Percentiles rank a stretch among this genome's conserved stretches.
These are phyloP conservation scores for Corchorus olitorius DNA, from an alignment of 345 rosid species.

Conservation along the genomic window DNA sequence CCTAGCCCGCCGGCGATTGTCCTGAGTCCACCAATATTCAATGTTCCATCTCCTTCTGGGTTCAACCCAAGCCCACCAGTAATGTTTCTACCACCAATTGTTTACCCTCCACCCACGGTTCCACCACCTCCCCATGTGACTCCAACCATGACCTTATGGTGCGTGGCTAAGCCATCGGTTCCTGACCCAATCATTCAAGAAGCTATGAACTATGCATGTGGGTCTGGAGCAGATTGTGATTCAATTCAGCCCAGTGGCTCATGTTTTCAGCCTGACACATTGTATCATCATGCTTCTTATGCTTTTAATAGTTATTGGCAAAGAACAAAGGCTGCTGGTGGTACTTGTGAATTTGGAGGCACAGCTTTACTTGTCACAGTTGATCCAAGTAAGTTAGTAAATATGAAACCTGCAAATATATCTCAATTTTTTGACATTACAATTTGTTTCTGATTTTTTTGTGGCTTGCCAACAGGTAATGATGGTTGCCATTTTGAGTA, in stretches of 20 bases:
- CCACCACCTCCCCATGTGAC: conserved; percentile 45
- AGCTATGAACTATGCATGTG: conserved; percentile 96
- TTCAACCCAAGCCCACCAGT: conserved; percentile 36
- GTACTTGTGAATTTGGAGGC: conserved; percentile 91
- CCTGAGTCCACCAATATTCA: conserved; percentile 42
- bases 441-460: neutral
- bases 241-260: conserved; percentile 65
- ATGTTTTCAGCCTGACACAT: conserved; percentile 74
- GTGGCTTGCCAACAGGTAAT: conserved; percentile 39
- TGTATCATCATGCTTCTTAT: conserved; percentile 84
- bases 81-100: conserved; percentile 64
- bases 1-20: conserved; percentile 28
- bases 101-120: conserved; percentile 76
- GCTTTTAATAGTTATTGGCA: conserved; percentile 98
- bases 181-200: conserved; percentile 94
- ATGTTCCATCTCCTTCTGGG: conserved; percentile 38
- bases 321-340: conserved; percentile 70
- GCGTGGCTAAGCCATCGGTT: conserved; percentile 91
- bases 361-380: conserved; percentile 86
- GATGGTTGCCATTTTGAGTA: conserved; percentile 57
- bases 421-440: neutral
- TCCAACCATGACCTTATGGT: conserved; percentile 67
- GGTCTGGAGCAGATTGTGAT: conserved; percentile 81
- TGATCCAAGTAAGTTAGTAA: conserved; percentile 70
- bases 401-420: neutral